Conservation (phyloP, 2,329 filamentous ascomycete species). For the Cladobotryum protrusum region DNA sequence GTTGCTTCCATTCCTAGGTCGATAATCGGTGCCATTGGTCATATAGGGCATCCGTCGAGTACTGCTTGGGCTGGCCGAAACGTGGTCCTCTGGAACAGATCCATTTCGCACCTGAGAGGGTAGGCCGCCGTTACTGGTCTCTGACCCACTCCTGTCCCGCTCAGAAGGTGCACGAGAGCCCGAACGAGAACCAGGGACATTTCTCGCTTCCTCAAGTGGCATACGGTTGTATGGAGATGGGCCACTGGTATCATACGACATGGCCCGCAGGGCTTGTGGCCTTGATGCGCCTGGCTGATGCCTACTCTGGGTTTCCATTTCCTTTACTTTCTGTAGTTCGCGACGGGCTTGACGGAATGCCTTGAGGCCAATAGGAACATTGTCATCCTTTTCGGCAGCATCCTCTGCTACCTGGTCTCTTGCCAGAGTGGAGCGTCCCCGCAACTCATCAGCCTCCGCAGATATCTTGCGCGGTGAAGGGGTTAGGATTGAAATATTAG, state of each 20-base stretch:
- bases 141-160: conserved; percentile 50
- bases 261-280: conserved; percentile 26
- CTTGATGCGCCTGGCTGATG: conserved; percentile 26
- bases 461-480: conserved; percentile 34
- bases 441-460: conserved; percentile 9
- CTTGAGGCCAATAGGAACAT: conserved; percentile 44
- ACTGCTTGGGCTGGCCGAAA: conserved; percentile 7
- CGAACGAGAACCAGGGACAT: conserved; percentile 21
- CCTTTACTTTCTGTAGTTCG: conserved; percentile 51
- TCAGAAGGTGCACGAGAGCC: conserved; percentile 33
- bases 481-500: conserved; percentile 33
- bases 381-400: conserved; percentile 33
- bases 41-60: conserved; percentile 10
- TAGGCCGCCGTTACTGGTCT: conserved; percentile 43
- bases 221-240: conserved; percentile 41
- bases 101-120: conserved; percentile 31
- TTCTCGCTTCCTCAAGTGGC: conserved; percentile 37
- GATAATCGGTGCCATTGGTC: conserved; percentile 15
- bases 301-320: conserved; percentile 42
- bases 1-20: conserved; percentile 33
- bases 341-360: conserved; percentile 53
- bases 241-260: conserved; percentile 38
- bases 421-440: conserved; percentile 10
- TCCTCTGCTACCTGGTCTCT: conserved; percentile 19
- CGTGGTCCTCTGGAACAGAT: conserved; percentile 27